Conservation (phyloP, 2,329 filamentous ascomycete species). For the Colletotrichum chrysophilum region DNA sequence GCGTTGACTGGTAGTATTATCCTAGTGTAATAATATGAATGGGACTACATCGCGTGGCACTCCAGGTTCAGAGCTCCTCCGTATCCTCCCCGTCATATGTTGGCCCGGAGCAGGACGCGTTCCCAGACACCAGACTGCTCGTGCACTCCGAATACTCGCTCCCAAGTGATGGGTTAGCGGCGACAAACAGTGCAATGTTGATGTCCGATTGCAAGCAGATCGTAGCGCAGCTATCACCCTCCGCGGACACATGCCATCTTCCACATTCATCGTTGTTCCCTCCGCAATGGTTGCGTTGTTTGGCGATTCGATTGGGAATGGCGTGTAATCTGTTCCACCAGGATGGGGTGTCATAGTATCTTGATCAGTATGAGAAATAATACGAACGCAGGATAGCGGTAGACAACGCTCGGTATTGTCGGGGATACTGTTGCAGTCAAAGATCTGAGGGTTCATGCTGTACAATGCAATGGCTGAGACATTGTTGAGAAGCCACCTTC, state of each 20-base stretch:
- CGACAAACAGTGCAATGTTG: background rate
- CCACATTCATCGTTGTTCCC: background rate
- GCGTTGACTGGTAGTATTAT: background rate
- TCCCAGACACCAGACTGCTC: background rate
- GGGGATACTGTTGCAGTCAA: too few relatives aligned
- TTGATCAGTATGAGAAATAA: too few relatives aligned
- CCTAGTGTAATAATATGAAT: background rate
- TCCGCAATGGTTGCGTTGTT: background rate
- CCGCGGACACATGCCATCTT: background rate
- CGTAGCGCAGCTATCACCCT: background rate
- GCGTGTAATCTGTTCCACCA: too few relatives aligned
- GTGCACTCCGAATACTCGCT: background rate
- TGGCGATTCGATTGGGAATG: fast-evolving
- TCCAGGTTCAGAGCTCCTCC: background rate
- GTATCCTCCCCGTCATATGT: background rate
- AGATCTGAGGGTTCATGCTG: too few relatives aligned
- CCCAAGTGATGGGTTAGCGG: background rate
- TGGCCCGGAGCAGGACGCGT: background rate
- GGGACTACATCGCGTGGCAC: background rate
- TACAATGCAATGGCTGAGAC: too few relatives aligned
- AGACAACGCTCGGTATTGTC: too few relatives aligned
- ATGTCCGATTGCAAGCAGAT: background rate
- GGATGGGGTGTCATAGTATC: too few relatives aligned
- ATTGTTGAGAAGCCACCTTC: too few relatives aligned
- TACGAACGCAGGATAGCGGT: too few relatives aligned